A percentile compares a stretch with the other conserved stretches of the same genome.
These are phyloP conservation scores for Wickerhamomyces sydowiorum DNA, from an alignment of 805 yeast genomes.

Conservation along the genomic window DNA sequence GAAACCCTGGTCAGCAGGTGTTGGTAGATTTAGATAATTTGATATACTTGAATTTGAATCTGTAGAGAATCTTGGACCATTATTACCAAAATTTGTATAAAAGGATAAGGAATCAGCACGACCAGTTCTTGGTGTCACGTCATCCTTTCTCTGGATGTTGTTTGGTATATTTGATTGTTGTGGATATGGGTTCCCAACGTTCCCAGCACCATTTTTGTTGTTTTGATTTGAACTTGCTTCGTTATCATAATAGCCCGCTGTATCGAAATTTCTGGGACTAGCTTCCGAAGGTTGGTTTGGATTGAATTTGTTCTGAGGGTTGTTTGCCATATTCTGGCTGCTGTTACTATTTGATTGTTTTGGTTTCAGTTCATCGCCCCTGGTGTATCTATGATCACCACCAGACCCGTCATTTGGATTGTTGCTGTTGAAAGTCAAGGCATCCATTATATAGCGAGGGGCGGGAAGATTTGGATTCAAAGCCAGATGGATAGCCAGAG, in stretches of 20 bases:
- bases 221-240: neutral
- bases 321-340: neutral
- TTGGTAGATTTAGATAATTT: slow-evolving; percentile 15
- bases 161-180: neutral
- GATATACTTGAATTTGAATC: slow-evolving; percentile 23
- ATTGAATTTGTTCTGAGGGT: neutral
- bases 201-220: neutral
- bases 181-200: neutral
- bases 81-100: slow-evolving; percentile 17
- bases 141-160: neutral
- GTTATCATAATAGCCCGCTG: slow-evolving; percentile 3
- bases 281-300: slow-evolving; percentile 2
- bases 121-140: slow-evolving; percentile 7
- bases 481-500: too few species aligned
- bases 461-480: too few species aligned
- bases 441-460: slow-evolving; percentile 13
- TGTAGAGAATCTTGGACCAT: slow-evolving; percentile 22
- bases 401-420: neutral
- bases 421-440: slow-evolving; percentile 9
- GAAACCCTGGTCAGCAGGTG: slow-evolving; percentile 8
- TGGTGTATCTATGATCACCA: neutral
- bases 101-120: slow-evolving; percentile 24
- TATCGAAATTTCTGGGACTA: slow-evolving; percentile 14
- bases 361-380: neutral
- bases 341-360: neutral